Evolutionary conservation across 352 stramenopile species (phyloP).

Genomic region (Phytophthora fragariae): DNA sequence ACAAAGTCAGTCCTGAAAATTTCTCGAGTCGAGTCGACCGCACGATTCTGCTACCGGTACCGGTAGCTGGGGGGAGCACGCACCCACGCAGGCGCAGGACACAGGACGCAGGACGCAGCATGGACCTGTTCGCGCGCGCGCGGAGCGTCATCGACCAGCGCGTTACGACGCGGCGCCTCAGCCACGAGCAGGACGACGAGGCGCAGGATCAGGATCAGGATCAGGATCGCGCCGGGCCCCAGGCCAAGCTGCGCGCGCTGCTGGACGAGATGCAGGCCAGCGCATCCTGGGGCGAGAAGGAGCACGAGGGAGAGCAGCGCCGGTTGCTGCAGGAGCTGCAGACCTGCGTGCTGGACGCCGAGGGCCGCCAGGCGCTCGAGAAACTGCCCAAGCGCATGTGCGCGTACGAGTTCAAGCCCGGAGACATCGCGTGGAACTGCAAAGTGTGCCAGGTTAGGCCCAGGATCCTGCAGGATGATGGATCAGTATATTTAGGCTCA

Average conservation of each 20-base stretch:
- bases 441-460: constrained; percentile 79
- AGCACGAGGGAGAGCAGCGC: constrained; percentile 59
- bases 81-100: background rate
- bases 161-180: constrained; percentile 9
- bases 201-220: constrained; percentile 3
- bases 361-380: constrained; percentile 52
- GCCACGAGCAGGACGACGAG: constrained; percentile 14
- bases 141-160: constrained; percentile 41
- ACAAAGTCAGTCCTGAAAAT: constrained; percentile 38
- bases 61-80: background rate
- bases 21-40: constrained; percentile 33
- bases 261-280: constrained; percentile 64
- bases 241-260: constrained; percentile 48
- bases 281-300: constrained; percentile 60
- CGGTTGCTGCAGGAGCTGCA: constrained; percentile 61
- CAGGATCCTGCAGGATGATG: constrained; percentile 14
- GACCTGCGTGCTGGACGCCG: constrained; percentile 65
- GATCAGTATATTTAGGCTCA: constrained; percentile 3
- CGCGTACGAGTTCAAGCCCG: constrained; percentile 94
- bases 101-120: constrained; percentile 10
- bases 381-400: constrained; percentile 90
- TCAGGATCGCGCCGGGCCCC: constrained; percentile 3
- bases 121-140: constrained; percentile 51
- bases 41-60: background rate
- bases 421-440: constrained; percentile 98